Evolutionary conservation across 1,284 basidiomycete genomes (phyloP).

Genomic region (Ceratobasidium sp.): DNA sequence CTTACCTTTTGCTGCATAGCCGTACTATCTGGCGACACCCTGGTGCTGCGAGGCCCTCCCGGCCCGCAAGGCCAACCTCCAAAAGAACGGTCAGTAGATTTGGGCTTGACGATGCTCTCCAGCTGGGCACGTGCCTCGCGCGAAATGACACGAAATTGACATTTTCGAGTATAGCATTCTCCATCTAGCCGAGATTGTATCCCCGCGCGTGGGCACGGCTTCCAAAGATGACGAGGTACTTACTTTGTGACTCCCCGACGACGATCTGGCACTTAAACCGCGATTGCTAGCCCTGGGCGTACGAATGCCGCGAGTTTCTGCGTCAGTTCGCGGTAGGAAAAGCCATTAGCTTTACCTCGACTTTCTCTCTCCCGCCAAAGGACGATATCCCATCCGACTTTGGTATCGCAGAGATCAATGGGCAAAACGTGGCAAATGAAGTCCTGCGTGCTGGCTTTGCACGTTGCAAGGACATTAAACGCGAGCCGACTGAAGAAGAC

Average conservation of each 20-base stretch:
- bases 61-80: conserved; percentile 84
- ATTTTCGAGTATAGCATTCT: conserved; percentile 66
- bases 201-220: conserved; percentile 83
- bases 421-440: conserved; percentile 79
- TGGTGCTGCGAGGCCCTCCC: conserved; percentile 79
- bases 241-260: conserved; percentile 14
- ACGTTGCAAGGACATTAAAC: conserved; percentile 87
- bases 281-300: conserved; percentile 79
- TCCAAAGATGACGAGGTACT: conserved; percentile 87
- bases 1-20: conserved; percentile 59
- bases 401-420: conserved; percentile 75
- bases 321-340: conserved; percentile 88
- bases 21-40: conserved; percentile 88
- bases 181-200: conserved; percentile 83
- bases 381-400: conserved; percentile 76
- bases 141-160: conserved; percentile 23
- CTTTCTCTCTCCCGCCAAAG: conserved; percentile 75
- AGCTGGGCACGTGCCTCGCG: conserved; percentile 12
- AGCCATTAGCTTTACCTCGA: conserved; percentile 81
- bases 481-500: conserved; percentile 82
- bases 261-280: too few relatives aligned
- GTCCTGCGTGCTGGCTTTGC: conserved; percentile 90
- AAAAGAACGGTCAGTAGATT: conserved; percentile 77
- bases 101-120: conserved; percentile 1
- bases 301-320: conserved; percentile 92